Evolutionary conservation across 2,329 filamentous ascomycete genomes (phyloP).

Genomic region (Fusarium sp.): DNA sequence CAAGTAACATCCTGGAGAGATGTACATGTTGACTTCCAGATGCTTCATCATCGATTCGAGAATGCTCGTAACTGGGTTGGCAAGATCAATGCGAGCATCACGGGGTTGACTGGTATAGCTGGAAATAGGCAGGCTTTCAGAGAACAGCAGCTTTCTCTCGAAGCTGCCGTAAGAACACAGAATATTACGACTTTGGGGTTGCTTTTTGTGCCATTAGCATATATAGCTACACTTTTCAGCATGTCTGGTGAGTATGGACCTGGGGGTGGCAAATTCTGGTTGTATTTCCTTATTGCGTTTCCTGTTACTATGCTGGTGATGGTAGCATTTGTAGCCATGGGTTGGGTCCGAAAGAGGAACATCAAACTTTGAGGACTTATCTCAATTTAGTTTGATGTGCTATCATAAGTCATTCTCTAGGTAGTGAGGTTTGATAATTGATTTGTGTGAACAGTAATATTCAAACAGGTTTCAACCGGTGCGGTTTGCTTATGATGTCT

Average conservation of each 20-base stretch:
- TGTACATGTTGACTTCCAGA: neutral
- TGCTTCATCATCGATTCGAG: neutral
- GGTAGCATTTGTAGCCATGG: neutral
- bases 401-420: neutral
- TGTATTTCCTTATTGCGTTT: constrained; percentile 1
- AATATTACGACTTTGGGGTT: constrained; percentile 2
- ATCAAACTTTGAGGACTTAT: neutral
- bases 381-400: neutral
- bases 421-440: neutral
- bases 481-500: neutral
- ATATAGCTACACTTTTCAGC: constrained; percentile 6
- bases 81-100: neutral
- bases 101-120: neutral
- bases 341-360: neutral
- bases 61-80: neutral
- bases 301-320: neutral
- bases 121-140: constrained; percentile 7
- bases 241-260: constrained; percentile 4
- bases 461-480: neutral
- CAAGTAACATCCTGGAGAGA: constrained; percentile 4
- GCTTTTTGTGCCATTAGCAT: constrained; percentile 1
- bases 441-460: neutral
- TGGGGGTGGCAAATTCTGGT: neutral
- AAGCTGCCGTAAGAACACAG: neutral
- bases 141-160: constrained; percentile 3